Percentiles rank a stretch among this genome's conserved stretches.
Conservation (phyloP, 177 flowering plant species). For the Vitis hybrid region DNA sequence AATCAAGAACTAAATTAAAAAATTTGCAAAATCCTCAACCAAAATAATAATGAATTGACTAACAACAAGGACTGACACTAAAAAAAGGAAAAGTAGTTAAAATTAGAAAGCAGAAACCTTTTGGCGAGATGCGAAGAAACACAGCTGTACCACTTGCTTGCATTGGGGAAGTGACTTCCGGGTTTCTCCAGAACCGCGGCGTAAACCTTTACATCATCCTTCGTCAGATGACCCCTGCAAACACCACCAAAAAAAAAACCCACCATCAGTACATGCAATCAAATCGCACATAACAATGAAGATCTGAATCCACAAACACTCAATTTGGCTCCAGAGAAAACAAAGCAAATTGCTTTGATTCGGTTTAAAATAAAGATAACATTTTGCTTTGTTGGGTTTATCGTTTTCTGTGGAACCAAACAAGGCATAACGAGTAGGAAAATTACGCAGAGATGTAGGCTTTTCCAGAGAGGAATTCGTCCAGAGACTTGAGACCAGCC, state of each 20-base stretch:
- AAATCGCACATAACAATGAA: too few relatives aligned
- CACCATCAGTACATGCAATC: too few relatives aligned
- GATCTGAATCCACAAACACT: too few relatives aligned
- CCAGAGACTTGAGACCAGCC: slow-evolving; percentile 73
- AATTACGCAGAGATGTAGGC: slow-evolving; percentile 70
- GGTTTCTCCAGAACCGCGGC: slow-evolving; percentile 65
- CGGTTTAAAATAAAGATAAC: too few relatives aligned
- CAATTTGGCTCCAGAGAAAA: too few relatives aligned
- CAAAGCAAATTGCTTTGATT: too few relatives aligned
- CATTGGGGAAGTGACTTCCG: slow-evolving; percentile 55
- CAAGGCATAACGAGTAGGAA: background rate
- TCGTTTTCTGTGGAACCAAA: background rate
- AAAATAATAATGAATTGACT: too few relatives aligned
- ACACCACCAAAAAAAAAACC: background rate
- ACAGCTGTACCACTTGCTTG: slow-evolving; percentile 62
- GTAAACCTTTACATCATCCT: slow-evolving; percentile 80
- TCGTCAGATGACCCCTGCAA: slow-evolving; percentile 54
- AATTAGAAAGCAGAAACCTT: slow-evolving; percentile 39
- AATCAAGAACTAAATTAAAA: background rate
- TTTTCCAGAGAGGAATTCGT: slow-evolving; percentile 65
- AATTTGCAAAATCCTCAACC: background rate
- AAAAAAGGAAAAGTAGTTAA: too few relatives aligned
- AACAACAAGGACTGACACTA: too few relatives aligned
- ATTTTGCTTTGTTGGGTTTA: too few relatives aligned
- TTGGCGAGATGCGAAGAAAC: slow-evolving; percentile 52